A percentile compares a stretch with the other conserved stretches of the same genome.
Evolutionary conservation across 1,284 basidiomycete species (phyloP).

Genomic region (Apiotrichum siamense): DNA sequence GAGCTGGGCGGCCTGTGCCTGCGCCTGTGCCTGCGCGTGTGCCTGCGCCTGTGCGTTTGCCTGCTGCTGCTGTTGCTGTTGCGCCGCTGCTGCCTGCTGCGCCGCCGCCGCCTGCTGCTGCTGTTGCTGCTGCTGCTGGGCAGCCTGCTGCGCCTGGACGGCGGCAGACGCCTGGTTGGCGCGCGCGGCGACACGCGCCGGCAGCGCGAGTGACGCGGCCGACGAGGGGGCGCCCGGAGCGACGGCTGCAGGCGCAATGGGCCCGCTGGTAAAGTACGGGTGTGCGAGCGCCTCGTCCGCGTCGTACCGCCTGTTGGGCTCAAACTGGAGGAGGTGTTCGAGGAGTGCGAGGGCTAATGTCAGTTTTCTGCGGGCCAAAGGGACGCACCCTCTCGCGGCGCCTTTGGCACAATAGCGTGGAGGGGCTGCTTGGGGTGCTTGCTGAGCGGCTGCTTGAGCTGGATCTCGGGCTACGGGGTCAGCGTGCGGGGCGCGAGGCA

Average conservation of each 20-base stretch:
- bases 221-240: constrained; percentile 28
- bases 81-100: constrained; percentile 49
- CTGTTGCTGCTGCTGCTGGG: constrained; percentile 11
- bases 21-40: constrained; percentile 43
- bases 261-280: constrained; percentile 70
- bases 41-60: constrained; percentile 36
- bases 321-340: constrained; percentile 92
- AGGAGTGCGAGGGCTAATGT: constrained; percentile 80
- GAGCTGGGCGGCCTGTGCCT: constrained; percentile 31
- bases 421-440: constrained; percentile 88
- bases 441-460: constrained; percentile 55
- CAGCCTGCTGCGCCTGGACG: constrained; percentile 35
- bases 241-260: constrained; percentile 37
- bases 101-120: constrained; percentile 17
- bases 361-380: background rate
- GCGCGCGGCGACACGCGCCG: constrained; percentile 37
- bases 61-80: no score
- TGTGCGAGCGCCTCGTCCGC: constrained; percentile 89
- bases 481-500: background rate
- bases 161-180: constrained; percentile 38
- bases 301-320: constrained; percentile 85
- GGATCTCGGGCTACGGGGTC: constrained; percentile 72
- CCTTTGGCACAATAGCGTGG: constrained; percentile 83
- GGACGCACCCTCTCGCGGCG: constrained; percentile 70
- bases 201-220: constrained; percentile 35